A percentile compares a stretch with the other conserved stretches of the same genome.
phyloP scores from a whole-genome alignment of 2,329 filamentous ascomycete genomes.

The Trichoderma lentiforme region DNA sequence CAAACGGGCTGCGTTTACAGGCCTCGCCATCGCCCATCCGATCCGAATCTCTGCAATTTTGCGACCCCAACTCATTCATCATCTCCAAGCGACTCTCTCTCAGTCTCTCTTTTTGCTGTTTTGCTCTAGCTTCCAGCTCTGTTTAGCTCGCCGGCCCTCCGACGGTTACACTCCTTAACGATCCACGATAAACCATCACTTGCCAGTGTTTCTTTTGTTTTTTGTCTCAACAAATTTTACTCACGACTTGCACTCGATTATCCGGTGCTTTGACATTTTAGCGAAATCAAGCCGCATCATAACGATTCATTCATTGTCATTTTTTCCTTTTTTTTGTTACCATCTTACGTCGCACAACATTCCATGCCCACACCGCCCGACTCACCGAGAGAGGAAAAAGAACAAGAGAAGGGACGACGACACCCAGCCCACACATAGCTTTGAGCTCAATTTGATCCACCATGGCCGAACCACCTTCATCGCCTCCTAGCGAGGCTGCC shows the following conservation, averaged over 20 bases:
- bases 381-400: slow-evolving; percentile 10
- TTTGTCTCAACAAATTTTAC: slow-evolving; percentile 1
- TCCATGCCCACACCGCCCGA: slow-evolving; percentile 13
- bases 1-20: neutral
- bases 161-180: slow-evolving; percentile 16
- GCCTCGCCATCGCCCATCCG: neutral
- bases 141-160: slow-evolving; percentile 10
- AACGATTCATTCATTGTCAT: slow-evolving; percentile 8
- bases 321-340: slow-evolving; percentile 1
- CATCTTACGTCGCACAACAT: neutral
- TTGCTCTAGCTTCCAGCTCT: slow-evolving; percentile 8
- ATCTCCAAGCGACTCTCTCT: neutral
- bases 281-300: neutral
- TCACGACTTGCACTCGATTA: slow-evolving; percentile 8
- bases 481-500: slow-evolving; percentile 54
- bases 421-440: slow-evolving; percentile 2
- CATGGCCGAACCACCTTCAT: slow-evolving; percentile 62
- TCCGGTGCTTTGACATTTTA: neutral
- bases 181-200: slow-evolving; percentile 6
- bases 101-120: slow-evolving; percentile 11
- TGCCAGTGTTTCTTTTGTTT: neutral
- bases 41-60: neutral
- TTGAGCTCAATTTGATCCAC: slow-evolving; percentile 11
- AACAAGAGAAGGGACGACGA: slow-evolving; percentile 2
- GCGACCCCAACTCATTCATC: neutral